These are phyloP conservation scores for Warburgia ugandensis DNA, from an alignment of 164 flowering plant genomes.

Conservation along the genomic window DNA sequence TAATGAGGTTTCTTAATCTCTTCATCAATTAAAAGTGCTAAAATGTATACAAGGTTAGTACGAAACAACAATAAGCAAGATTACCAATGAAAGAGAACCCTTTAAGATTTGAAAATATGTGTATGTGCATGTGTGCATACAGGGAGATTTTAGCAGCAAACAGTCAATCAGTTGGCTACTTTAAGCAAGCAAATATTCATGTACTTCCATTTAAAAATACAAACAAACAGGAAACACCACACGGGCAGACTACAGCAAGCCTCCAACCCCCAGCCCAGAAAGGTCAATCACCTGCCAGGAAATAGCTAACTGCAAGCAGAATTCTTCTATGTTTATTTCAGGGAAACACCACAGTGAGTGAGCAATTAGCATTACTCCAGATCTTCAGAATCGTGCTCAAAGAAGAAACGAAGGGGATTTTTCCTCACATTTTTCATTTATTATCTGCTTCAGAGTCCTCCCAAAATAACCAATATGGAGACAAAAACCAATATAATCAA, in stretches of 20 bases:
- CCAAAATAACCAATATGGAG: not conserved
- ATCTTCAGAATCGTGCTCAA: not conserved
- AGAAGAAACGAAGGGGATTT: not conserved
- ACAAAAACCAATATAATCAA: not conserved
- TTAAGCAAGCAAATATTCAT: no score
- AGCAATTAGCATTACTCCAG: not conserved
- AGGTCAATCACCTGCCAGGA: no score
- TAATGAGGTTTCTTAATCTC: not conserved
- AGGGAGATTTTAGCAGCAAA: not conserved
- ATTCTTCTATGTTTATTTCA: no score
- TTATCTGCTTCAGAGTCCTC: no score
- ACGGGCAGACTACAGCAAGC: no score
- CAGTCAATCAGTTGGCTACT: not conserved
- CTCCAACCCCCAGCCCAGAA: no score
- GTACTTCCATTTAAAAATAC: no score
- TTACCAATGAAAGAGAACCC: not conserved
- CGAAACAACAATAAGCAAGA: not conserved
- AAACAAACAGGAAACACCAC: no score
- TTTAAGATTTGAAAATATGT: no score
- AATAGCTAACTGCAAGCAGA: no score
- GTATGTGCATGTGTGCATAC: no score
- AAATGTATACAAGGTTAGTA: not conserved
- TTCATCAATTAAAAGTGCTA: not conserved
- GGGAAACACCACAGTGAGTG: no score
- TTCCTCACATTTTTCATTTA: not conserved